Evolutionary conservation across 306 rosid genomes (phyloP).

Genomic region (Sophora flavescens): DNA sequence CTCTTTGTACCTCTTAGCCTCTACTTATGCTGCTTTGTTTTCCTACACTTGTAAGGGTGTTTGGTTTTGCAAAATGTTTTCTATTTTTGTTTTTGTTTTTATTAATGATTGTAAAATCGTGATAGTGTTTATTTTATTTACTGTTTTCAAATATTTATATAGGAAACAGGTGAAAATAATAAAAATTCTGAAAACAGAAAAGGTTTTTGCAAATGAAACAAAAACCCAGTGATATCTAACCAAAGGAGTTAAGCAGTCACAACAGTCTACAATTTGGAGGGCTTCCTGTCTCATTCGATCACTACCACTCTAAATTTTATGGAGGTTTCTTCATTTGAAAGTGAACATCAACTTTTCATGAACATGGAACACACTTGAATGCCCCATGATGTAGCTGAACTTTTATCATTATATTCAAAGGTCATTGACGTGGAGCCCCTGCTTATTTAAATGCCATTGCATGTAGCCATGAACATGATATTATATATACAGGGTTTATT

Average conservation of each 20-base stretch:
- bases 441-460: conserved; percentile 1
- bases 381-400: conserved; percentile 41
- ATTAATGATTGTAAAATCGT: no score
- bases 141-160: no score
- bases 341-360: conserved; percentile 20
- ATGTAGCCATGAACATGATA: conserved; percentile 9
- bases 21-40: conserved; percentile 16
- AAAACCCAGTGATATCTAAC: neutral
- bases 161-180: no score
- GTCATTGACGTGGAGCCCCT: neutral
- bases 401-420: conserved; percentile 1
- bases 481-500: neutral
- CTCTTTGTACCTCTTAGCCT: no score
- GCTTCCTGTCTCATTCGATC: neutral
- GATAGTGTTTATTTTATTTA: no score
- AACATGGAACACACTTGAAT: conserved; percentile 45
- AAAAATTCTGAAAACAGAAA: no score
- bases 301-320: neutral
- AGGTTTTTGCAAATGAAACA: no score
- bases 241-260: neutral
- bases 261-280: neutral
- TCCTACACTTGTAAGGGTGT: neutral
- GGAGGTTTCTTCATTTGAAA: conserved; percentile 39
- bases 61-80: no score
- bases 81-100: no score